phyloP scores from a whole-genome alignment of 2,329 filamentous ascomycete genomes.

The Furcasterigmium sp. region DNA sequence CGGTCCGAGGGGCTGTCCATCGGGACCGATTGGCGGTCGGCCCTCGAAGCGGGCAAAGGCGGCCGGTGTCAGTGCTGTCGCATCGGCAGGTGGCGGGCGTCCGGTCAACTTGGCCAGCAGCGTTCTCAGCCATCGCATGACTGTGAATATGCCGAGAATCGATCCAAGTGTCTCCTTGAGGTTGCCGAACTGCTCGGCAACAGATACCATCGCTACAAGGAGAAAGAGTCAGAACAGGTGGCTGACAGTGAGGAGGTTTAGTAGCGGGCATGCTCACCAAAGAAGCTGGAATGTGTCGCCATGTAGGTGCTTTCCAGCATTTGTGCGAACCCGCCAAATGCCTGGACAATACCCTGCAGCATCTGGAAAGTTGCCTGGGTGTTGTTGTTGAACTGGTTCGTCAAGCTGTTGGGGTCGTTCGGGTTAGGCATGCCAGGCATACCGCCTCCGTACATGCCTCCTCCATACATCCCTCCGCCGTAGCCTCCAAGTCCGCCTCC shows the following conservation, averaged over 20 bases:
- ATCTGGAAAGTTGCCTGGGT: slow-evolving; percentile 97
- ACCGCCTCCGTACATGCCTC: slow-evolving; percentile 36
- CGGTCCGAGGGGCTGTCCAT: slow-evolving; percentile 58
- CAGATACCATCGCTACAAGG: slow-evolving; percentile 83
- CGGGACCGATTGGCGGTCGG: slow-evolving; percentile 45
- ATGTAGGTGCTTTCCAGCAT: slow-evolving; percentile 99
- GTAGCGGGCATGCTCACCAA: slow-evolving; percentile 56
- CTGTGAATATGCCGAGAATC: slow-evolving; percentile 88
- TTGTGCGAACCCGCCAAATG: slow-evolving; percentile 95
- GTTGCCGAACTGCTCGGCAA: slow-evolving; percentile 94
- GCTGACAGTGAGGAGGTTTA: slow-evolving; percentile 9
- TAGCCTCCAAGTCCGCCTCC: slow-evolving; percentile 28
- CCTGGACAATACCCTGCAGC: slow-evolving; percentile 93
- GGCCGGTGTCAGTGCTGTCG: slow-evolving; percentile 79
- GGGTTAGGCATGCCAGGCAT: slow-evolving; percentile 50
- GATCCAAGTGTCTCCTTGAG: slow-evolving; percentile 90
- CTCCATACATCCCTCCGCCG: slow-evolving; percentile 29
- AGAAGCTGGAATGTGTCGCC: slow-evolving; percentile 98
- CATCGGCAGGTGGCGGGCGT: slow-evolving; percentile 81
- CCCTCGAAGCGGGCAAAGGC: slow-evolving; percentile 89
- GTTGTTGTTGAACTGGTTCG: slow-evolving; percentile 90
- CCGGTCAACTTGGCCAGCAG: slow-evolving; percentile 90
- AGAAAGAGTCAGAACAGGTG: neutral
- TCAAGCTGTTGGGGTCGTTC: slow-evolving; percentile 89
- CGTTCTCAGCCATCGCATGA: slow-evolving; percentile 92